Conservation (phyloP, 2,329 filamentous ascomycete genomes). For the Aspergillus clavatus region DNA sequence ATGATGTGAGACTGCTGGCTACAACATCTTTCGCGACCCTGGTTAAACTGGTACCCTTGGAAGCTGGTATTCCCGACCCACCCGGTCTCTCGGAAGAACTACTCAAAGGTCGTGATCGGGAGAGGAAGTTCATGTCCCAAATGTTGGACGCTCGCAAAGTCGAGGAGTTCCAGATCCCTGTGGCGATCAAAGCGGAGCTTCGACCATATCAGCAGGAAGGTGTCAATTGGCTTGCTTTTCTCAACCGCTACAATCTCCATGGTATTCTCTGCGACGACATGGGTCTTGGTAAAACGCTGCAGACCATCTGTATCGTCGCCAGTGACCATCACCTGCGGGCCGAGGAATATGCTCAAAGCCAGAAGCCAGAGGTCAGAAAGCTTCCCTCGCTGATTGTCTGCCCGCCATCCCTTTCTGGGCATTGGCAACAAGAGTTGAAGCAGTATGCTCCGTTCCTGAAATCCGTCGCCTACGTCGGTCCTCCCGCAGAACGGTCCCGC, state of each 20-base stretch:
- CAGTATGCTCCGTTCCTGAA: conserved; percentile 92
- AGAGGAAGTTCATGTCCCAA: conserved; percentile 93
- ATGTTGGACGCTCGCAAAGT: conserved; percentile 97
- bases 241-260: conserved; percentile 96
- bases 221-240: conserved; percentile 97
- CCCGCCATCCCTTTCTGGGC: conserved; percentile 89
- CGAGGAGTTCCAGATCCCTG: conserved; percentile 86
- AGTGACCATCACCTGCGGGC: conserved; percentile 93
- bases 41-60: conserved; percentile 92
- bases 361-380: conserved; percentile 68
- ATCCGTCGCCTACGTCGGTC: conserved; percentile 85
- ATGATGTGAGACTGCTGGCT: conserved; percentile 87
- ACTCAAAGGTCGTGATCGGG: conserved; percentile 82
- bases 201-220: conserved; percentile 98
- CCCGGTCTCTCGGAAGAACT: conserved; percentile 86
- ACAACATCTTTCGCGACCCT: conserved; percentile 96
- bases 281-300: conserved; percentile 95
- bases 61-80: conserved; percentile 94
- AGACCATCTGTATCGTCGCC: conserved; percentile 95
- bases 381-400: conserved; percentile 93
- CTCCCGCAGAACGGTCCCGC: conserved; percentile 71
- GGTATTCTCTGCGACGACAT: conserved; percentile 99
- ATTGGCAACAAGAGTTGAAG: conserved; percentile 98
- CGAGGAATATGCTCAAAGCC: conserved; percentile 81
- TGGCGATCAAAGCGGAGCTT: conserved; percentile 93